A percentile compares a stretch with the other conserved stretches of the same genome.
phyloP scores from a whole-genome alignment of 2,329 filamentous ascomycete species.

The Cercospora janseana region DNA sequence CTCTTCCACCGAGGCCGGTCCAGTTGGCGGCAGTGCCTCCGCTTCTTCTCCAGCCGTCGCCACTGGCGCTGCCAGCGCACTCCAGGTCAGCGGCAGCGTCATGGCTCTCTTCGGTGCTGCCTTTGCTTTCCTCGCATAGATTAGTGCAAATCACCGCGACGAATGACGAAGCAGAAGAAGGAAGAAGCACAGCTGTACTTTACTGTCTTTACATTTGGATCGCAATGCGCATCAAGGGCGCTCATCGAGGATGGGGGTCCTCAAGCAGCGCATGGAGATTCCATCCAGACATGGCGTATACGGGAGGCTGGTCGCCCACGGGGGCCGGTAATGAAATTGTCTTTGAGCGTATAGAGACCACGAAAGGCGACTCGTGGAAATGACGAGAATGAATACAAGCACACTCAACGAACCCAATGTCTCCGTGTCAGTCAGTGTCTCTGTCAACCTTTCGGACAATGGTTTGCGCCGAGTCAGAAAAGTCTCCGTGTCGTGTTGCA shows the following conservation, averaged over 20 bases:
- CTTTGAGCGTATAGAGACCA: conserved; percentile 1
- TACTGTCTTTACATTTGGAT: neutral
- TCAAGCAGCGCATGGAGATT: neutral
- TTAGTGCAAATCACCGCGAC: neutral
- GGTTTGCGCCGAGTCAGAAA: too few species aligned
- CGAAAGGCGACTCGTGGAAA: neutral
- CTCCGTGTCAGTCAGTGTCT: too few species aligned
- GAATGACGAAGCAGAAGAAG: neutral
- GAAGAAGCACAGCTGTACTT: neutral
- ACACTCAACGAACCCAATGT: too few species aligned
- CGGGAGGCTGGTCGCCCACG: neutral
- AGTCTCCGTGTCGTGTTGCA: too few species aligned
- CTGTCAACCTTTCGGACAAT: too few species aligned
- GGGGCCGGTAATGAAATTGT: neutral
- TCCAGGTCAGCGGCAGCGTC: conserved; percentile 18
- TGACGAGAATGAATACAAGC: neutral
- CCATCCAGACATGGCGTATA: neutral
- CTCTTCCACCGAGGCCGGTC: conserved; percentile 18
- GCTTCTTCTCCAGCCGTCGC: conserved; percentile 14
- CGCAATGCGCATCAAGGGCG: too few species aligned
- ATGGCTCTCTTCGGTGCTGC: conserved; percentile 21
- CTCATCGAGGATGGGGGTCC: too few species aligned
- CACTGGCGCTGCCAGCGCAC: conserved; percentile 15
- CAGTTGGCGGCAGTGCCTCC: conserved; percentile 14
- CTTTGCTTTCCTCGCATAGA: conserved; percentile 25